Base-by-base conservation (phyloP, 495 filamentous ascomycete species). In the Parathielavia appendiculata region DNA sequence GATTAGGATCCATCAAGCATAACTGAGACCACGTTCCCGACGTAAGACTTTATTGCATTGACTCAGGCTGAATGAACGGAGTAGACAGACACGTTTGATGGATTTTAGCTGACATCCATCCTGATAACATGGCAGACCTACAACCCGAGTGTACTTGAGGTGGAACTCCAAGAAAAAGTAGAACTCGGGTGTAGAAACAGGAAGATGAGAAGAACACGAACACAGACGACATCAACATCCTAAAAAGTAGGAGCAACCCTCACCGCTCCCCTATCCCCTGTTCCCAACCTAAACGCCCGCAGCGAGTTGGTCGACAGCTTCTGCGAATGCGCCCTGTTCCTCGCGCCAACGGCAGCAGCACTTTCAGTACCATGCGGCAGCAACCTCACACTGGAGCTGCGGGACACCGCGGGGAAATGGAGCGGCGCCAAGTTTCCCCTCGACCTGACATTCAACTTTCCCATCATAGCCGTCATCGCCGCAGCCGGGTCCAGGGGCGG, bases 381-480 rank as follows among this genome's bases (percentile, higher is more conserved):
- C 2, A 64, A 66, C 41, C 59, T 56, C 34, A 63, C 45, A 39
- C 66, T 65, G 46, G 60, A 60, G n/a, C 61, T 51, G 13, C 63
- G 40, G 5, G 60, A 61, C 55, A 62, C 45, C 11, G 56, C 59
- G 12, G 64, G 61, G 1, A 58, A 59, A 1, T n/a, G n/a, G n/a
- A 62, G 61, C 34, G 66, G 66, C 14, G 61, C 54, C 20, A 64
- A 65, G 9, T 23, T 39, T 0, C 57, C 63, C n/a, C 63, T 56
- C 1, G 61, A 53, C 2, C 67, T 56, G 9, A 64, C 60, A 44
- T 70, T 67, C 12, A 70, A 54, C 54, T 64, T 67, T 46, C 59
- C 51, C 65, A 67, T 67, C 65, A 70, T 70, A 10, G 63, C 56
- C 8, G 52, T 63, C 54, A 70, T 60, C 6, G 65, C 65, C 0